Conservation (phyloP, 2,329 filamentous ascomycete genomes). For the Microcyclospora pomicola region DNA sequence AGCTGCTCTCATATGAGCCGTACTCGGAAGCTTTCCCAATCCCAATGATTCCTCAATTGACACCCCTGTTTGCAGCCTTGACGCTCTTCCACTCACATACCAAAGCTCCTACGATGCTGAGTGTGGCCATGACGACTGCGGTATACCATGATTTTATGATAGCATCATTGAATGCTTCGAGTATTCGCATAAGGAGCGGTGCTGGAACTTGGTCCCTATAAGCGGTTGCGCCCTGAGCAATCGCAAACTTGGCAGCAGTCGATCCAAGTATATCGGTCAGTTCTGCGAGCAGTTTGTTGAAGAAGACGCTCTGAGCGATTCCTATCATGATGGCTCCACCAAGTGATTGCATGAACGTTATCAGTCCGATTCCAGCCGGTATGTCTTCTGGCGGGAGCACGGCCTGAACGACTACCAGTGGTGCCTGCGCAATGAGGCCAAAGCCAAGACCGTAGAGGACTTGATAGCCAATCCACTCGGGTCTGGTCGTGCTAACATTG, state of each 20-base stretch:
- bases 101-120: constrained; percentile 41
- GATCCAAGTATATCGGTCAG: too few relatives aligned
- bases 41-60: too few relatives aligned
- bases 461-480: constrained; percentile 37
- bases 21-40: too few relatives aligned
- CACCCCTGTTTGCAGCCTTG: too few relatives aligned
- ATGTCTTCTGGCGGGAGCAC: constrained; percentile 23
- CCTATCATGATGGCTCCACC: constrained; percentile 30
- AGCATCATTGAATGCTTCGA: constrained; percentile 54
- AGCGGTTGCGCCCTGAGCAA: too few relatives aligned
- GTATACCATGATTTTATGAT: constrained; percentile 48
- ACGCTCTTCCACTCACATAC: constrained; percentile 53
- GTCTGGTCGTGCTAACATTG: constrained; percentile 22
- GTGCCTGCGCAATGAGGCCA: constrained; percentile 29
- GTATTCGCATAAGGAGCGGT: too few relatives aligned
- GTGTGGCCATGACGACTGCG: constrained; percentile 38
- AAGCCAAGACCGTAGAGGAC: constrained; percentile 30
- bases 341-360: constrained; percentile 29
- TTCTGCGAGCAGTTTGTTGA: constrained; percentile 28
- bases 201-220: too few relatives aligned
- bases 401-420: constrained; percentile 27
- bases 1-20: too few relatives aligned
- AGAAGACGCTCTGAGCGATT: constrained; percentile 29
- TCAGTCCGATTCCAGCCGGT: constrained; percentile 24
- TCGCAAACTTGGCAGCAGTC: too few relatives aligned